Evolutionary conservation across 495 filamentous ascomycete species (phyloP).

Genomic region (Penicillium desertorum): DNA sequence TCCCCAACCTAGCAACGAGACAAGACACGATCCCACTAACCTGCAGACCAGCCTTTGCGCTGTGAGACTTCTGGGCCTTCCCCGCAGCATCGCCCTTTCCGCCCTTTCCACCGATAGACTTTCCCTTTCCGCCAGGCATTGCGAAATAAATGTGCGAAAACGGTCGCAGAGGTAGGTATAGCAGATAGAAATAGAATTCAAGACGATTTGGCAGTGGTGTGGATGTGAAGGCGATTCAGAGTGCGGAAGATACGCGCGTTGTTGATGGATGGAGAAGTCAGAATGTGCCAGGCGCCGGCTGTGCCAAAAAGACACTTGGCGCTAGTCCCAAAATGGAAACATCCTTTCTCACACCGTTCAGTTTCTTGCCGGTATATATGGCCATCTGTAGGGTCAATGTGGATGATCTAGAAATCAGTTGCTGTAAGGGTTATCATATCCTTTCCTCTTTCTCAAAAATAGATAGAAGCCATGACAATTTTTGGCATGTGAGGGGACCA

Average conservation of each 20-base stretch:
- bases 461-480: neutral
- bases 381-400: neutral
- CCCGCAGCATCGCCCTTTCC: conserved; percentile 67
- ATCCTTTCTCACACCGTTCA: neutral
- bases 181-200: conserved; percentile 27
- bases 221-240: conserved; percentile 40
- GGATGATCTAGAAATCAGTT: neutral
- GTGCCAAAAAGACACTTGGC: conserved; percentile 42
- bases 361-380: neutral
- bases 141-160: conserved; percentile 32
- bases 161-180: conserved; percentile 28
- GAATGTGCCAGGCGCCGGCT: conserved; percentile 45
- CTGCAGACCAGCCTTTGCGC: conserved; percentile 96
- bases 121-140: conserved; percentile 90
- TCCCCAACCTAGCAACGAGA: neutral
- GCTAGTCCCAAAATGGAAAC: conserved; percentile 43
- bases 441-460: neutral
- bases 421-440: neutral
- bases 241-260: conserved; percentile 43
- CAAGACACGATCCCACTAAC: conserved; percentile 57
- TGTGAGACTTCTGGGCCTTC: conserved; percentile 98
- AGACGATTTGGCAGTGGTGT: conserved; percentile 30
- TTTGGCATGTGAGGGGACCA: neutral
- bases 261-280: conserved; percentile 53
- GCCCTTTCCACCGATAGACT: conserved; percentile 93